These are phyloP conservation scores for Hyaloscypha hepaticicola DNA, from an alignment of 495 filamentous ascomycete genomes.

Conservation along the genomic window DNA sequence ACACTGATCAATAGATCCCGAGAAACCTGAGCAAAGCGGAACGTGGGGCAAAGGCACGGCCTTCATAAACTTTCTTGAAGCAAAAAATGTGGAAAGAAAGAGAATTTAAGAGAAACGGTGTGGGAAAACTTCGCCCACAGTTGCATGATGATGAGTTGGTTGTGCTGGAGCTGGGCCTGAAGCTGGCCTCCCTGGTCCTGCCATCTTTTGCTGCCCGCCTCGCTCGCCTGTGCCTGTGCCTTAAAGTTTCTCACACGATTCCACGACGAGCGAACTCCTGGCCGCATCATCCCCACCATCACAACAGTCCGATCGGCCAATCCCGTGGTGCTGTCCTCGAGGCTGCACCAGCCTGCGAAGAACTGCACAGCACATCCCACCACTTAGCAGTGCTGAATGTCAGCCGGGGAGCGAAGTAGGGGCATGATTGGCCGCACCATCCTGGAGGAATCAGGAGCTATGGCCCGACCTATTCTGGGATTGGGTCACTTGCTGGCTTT, in stretches of 20 bases:
- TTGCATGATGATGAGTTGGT: not conserved
- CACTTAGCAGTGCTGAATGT: not conserved
- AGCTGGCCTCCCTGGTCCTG: not conserved
- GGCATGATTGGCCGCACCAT: too few relatives aligned
- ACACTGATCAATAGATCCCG: not conserved
- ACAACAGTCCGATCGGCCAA: not conserved
- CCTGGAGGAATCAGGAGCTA: conserved; percentile 8
- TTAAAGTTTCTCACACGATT: not conserved
- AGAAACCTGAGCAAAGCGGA: not conserved
- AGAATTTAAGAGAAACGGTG: not conserved
- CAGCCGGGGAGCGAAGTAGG: not conserved
- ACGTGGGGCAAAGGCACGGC: too few relatives aligned
- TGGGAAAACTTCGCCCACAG: not conserved
- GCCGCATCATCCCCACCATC: not conserved
- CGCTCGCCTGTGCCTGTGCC: too few relatives aligned
- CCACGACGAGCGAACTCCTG: not conserved
- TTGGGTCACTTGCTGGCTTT: not conserved
- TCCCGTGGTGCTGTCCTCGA: not conserved
- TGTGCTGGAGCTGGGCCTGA: not conserved
- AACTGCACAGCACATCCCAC: not conserved
- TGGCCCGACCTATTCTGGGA: not conserved
- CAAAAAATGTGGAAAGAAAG: not conserved
- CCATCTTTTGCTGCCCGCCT: too few relatives aligned
- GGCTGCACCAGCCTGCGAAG: too few relatives aligned
- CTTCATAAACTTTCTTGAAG: not conserved